A percentile compares a stretch with the other conserved stretches of the same genome.
Conservation (phyloP, 495 filamentous ascomycete species). For the Penicillium simplicissimum region DNA sequence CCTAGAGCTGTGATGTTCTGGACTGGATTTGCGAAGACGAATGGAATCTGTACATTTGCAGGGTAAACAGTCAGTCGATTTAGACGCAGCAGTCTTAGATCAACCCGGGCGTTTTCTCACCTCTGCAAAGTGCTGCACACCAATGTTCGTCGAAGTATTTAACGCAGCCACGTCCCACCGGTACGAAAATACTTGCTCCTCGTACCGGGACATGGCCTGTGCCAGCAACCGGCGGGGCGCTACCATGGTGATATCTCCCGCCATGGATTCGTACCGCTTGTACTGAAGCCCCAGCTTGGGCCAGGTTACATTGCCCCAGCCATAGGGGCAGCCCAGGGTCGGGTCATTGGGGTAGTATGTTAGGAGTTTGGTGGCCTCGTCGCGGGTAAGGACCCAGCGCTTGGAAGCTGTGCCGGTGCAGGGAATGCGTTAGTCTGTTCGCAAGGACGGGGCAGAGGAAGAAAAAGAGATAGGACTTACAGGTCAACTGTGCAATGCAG, state of each 20-base stretch:
- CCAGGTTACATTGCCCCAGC: slow-evolving; percentile 51
- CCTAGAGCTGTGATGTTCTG: slow-evolving; percentile 36
- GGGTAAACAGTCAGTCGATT: not conserved
- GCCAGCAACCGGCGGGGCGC: slow-evolving; percentile 54
- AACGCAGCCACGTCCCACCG: slow-evolving; percentile 48
- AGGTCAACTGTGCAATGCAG: slow-evolving; percentile 43
- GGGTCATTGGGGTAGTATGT: slow-evolving; percentile 46
- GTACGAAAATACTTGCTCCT: slow-evolving; percentile 54
- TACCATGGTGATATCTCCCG: slow-evolving; percentile 56
- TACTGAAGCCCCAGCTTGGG: slow-evolving; percentile 47
- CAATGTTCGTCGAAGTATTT: slow-evolving; percentile 32
- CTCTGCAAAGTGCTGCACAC: slow-evolving; percentile 42
- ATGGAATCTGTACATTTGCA: slow-evolving; percentile 30
- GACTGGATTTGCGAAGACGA: slow-evolving; percentile 54
- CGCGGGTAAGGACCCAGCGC: slow-evolving; percentile 35
- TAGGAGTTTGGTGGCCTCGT: slow-evolving; percentile 33
- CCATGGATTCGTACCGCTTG: slow-evolving; percentile 53
- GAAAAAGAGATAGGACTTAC: slow-evolving; percentile 20
- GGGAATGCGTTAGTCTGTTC: not conserved
- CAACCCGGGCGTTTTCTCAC: slow-evolving; percentile 11
- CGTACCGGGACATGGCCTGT: slow-evolving; percentile 44
- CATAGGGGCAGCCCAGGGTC: slow-evolving; percentile 47
- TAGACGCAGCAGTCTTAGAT: not conserved
- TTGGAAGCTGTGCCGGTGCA: slow-evolving; percentile 30
- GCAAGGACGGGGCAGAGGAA: not conserved